Evolutionary conservation across 108 stramenopile genomes (phyloP).

Genomic region (Nitzschia palea): DNA sequence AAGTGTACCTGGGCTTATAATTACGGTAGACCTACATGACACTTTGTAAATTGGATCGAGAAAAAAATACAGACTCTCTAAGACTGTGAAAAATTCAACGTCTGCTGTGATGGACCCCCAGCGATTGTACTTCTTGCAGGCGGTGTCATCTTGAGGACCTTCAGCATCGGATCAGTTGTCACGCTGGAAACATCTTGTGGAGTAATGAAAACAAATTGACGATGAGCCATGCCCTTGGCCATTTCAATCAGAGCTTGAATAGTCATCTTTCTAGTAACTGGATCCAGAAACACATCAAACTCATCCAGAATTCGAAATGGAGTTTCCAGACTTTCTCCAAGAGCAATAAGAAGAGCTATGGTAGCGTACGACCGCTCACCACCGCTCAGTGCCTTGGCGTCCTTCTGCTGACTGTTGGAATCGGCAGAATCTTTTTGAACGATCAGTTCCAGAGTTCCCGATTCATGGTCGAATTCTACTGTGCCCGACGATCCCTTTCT

Average conservation of each 20-base stretch:
- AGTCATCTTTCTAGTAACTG: conserved; percentile 84
- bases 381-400: conserved; percentile 86
- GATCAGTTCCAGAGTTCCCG: conserved; percentile 50
- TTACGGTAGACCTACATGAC: too few species aligned
- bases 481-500: conserved; percentile 75
- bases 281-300: conserved; percentile 97
- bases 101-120: conserved; percentile 69
- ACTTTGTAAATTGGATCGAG: conserved; percentile 2
- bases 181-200: conserved; percentile 82
- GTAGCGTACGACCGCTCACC: conserved; percentile 87
- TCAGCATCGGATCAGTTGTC: conserved; percentile 51
- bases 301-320: conserved; percentile 99
- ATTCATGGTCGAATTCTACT: conserved; percentile 75
- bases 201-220: conserved; percentile 97
- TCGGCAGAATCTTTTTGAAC: conserved; percentile 77
- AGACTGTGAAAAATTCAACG: conserved; percentile 50
- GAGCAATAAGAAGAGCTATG: conserved; percentile 88
- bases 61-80: too few species aligned
- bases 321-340: conserved; percentile 89
- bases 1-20: too few species aligned
- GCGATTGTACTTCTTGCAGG: conserved; percentile 45
- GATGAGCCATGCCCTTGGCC: conserved; percentile 71
- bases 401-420: conserved; percentile 65
- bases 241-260: conserved; percentile 70
- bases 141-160: conserved; percentile 68